Conservation (phyloP, 2,329 filamentous ascomycete genomes). For the Alternaria viburni region DNA sequence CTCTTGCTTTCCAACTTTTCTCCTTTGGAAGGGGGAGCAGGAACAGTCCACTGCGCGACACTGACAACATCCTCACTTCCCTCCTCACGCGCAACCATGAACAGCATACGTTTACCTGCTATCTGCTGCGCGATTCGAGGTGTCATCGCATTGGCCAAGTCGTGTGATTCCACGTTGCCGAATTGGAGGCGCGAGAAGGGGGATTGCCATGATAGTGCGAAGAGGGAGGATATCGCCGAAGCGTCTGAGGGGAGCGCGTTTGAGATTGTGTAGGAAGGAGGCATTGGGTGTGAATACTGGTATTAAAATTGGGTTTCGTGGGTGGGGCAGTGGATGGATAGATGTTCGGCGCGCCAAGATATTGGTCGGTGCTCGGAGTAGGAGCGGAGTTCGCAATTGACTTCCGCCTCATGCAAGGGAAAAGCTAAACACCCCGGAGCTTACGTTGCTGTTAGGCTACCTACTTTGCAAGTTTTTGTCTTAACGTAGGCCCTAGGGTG, state of each 20-base stretch:
- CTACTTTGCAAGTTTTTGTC: too few relatives aligned
- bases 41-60: slow-evolving; percentile 37
- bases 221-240: slow-evolving; percentile 30
- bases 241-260: neutral
- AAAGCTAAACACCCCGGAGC: too few relatives aligned
- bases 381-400: neutral
- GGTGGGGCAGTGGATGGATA: neutral
- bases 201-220: slow-evolving; percentile 34
- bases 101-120: slow-evolving; percentile 4
- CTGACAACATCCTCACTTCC: slow-evolving; percentile 18
- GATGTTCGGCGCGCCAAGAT: neutral
- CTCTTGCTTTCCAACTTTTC: slow-evolving; percentile 21
- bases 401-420: too few relatives aligned
- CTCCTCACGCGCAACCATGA: slow-evolving; percentile 21
- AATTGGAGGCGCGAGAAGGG: slow-evolving; percentile 37
- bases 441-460: too few relatives aligned
- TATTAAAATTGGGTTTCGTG: neutral
- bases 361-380: neutral
- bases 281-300: neutral
- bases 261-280: neutral
- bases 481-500: too few relatives aligned
- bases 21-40: neutral
- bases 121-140: slow-evolving; percentile 32
- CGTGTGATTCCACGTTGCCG: slow-evolving; percentile 23
- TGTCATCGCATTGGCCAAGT: slow-evolving; percentile 25